Percentiles rank a stretch among this genome's conserved stretches.
Evolutionary conservation across 2,329 filamentous ascomycete species (phyloP).

Genomic region (Trichoderma brevicompactum): DNA sequence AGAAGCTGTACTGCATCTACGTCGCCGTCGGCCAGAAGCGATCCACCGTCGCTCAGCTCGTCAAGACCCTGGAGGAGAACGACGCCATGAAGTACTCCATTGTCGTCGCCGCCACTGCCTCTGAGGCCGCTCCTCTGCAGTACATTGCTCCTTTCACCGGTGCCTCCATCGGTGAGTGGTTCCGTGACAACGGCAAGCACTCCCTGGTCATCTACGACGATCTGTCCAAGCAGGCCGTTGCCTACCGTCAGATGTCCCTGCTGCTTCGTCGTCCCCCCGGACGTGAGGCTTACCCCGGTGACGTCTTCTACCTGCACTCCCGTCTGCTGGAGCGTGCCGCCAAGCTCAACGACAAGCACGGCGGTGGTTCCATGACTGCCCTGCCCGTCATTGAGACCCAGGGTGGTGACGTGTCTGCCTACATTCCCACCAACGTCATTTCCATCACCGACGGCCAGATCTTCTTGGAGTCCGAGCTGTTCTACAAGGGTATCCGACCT

Average conservation of each 20-base stretch:
- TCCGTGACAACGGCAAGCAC: constrained; percentile 86
- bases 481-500: constrained; percentile 99
- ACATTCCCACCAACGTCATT: constrained; percentile 99
- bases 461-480: constrained; percentile 98
- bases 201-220: constrained; percentile 92
- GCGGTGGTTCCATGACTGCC: constrained; percentile 94
- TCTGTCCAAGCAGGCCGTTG: constrained; percentile 96
- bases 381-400: constrained; percentile 99
- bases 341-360: constrained; percentile 97
- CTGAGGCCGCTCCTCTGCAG: constrained; percentile 93
- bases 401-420: constrained; percentile 99
- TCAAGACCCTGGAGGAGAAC: constrained; percentile 99
- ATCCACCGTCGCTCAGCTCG: constrained; percentile 97
- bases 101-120: constrained; percentile 93
- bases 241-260: constrained; percentile 98
- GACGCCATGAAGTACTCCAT: constrained; percentile 99
- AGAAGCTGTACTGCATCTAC: constrained; percentile 99
- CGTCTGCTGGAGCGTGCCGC: constrained; percentile 98
- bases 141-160: constrained; percentile 94
- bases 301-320: constrained; percentile 99
- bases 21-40: constrained; percentile 99
- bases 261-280: constrained; percentile 96
- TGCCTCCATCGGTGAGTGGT: constrained; percentile 67
- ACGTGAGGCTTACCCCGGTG: constrained; percentile 99
- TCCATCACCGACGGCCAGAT: constrained; percentile 99